These are phyloP conservation scores for Daldinia sp. DNA, from an alignment of 2,329 filamentous ascomycete genomes.

Conservation along the genomic window DNA sequence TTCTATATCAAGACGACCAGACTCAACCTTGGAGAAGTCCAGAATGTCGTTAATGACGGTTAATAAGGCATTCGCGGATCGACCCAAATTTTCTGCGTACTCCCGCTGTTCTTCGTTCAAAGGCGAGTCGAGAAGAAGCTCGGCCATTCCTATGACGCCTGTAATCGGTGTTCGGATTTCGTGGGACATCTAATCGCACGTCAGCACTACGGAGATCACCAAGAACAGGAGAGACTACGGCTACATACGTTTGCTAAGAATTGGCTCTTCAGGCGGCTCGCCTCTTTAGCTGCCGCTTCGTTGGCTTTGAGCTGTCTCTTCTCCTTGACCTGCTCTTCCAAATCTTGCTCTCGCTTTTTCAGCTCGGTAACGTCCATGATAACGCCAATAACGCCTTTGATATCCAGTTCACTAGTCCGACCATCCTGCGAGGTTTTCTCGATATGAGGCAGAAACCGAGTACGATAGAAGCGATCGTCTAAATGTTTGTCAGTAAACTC, in stretches of 20 bases:
- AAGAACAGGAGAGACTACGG: neutral
- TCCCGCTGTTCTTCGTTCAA: conserved; percentile 78
- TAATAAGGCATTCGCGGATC: conserved; percentile 82
- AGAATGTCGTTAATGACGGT: conserved; percentile 93
- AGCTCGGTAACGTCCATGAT: conserved; percentile 83
- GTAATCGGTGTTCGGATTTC: conserved; percentile 84
- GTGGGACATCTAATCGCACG: conserved; percentile 73
- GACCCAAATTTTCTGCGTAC: conserved; percentile 81
- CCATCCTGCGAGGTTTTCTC: conserved; percentile 67
- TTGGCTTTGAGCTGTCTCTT: conserved; percentile 79
- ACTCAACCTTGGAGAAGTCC: conserved; percentile 89
- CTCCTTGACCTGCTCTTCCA: conserved; percentile 74
- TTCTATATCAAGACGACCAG: conserved; percentile 80
- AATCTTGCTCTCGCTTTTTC: conserved; percentile 71
- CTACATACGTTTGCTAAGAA: conserved; percentile 74
- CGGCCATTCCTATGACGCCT: conserved; percentile 83
- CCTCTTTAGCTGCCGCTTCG: conserved; percentile 82
- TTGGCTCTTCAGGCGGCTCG: conserved; percentile 82
- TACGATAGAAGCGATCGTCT: conserved; percentile 76
- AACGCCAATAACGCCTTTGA: conserved; percentile 82
- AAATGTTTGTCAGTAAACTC: conserved; percentile 32
- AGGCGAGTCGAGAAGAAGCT: conserved; percentile 76
- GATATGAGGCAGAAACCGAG: conserved; percentile 75
- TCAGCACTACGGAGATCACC: conserved; percentile 13
- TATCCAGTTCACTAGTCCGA: conserved; percentile 61